Base-by-base conservation (phyloP, 768 basidiomycete genomes). In the Thelephora aurantiotincta region DNA sequence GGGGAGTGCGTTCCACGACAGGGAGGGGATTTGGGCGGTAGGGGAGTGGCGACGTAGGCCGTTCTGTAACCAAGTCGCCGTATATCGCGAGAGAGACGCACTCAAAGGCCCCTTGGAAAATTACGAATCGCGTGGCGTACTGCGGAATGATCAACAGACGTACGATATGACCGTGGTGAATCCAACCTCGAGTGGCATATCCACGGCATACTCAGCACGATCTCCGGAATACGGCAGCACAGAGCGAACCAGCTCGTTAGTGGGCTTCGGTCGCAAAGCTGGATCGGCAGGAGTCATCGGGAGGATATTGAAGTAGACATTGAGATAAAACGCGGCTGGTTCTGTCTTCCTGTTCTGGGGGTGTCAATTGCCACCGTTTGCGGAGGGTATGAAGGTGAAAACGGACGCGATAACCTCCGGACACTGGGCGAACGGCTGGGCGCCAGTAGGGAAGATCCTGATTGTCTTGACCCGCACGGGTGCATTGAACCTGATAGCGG, bases 71-170 rank as follows among this genome's bases (percentile, higher is more conserved):
- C 12, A 75, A 55, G 30, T 83, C 73, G 18, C 73, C 73, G 45
- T 73, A 73, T 50, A 72, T 67, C 12, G 82, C 80, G 55, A 84
- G 64, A 11, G 84, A 83, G 16, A 84, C 64, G 49, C 65, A 67
- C 44, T 74, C 64, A 59, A 86, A 88, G 33, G 73, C 66, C n/a
- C 86, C 87, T 56, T 79, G 80, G 51, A 90, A 70, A 49, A 89
- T 82, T 73, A 90, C 78, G 26, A 89, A 67, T 38, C 86, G 79
- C 18, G 85, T 86, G 3, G 79, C 74, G 58, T 74, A 78, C 81
- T 85, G 58, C 14, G 47, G 26, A 33, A 20, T 26, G 37, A 41
- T 45, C 18, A 43, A 49, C 46, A 42, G 42, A 34, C 30, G 48
- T 41, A 54, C 6, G 33, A 45, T 13, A 36, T 16, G 41, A 33